A percentile compares a stretch with the other conserved stretches of the same genome.
These are phyloP conservation scores for Arabidopsis lyrata DNA, from an alignment of 441 rosid genomes.

Conservation along the genomic window DNA sequence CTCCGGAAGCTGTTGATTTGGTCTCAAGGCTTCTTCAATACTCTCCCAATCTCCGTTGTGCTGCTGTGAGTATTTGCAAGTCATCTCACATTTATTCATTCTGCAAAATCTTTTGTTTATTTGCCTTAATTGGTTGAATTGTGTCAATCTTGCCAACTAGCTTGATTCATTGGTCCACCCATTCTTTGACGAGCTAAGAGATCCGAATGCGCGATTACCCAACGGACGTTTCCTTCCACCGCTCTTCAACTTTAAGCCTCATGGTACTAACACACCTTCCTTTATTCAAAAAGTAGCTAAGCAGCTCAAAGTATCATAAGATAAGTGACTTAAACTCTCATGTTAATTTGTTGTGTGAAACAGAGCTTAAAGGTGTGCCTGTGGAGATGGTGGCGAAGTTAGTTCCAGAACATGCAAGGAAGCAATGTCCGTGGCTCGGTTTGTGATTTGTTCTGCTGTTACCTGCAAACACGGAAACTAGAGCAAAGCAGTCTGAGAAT, in stretches of 20 bases:
- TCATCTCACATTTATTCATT: slow-evolving; percentile 9
- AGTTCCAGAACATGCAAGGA: slow-evolving; percentile 91
- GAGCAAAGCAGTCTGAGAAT: slow-evolving; percentile 31
- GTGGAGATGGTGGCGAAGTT: slow-evolving; percentile 70
- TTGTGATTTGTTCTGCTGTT: slow-evolving; percentile 50
- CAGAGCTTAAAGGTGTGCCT: slow-evolving; percentile 88
- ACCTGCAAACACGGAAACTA: slow-evolving; percentile 37
- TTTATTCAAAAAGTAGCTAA: neutral
- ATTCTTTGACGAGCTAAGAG: slow-evolving; percentile 92
- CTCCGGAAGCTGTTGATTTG: slow-evolving; percentile 95
- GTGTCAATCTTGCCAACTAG: slow-evolving; percentile 47
- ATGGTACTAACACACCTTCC: slow-evolving; percentile 53
- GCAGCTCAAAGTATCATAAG: slow-evolving; percentile 9
- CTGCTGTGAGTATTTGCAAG: slow-evolving; percentile 71
- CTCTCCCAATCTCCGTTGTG: slow-evolving; percentile 92
- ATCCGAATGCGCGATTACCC: slow-evolving; percentile 73
- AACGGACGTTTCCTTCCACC: slow-evolving; percentile 95
- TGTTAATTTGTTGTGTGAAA: slow-evolving; percentile 16
- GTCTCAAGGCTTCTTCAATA: slow-evolving; percentile 93
- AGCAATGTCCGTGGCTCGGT: slow-evolving; percentile 76
- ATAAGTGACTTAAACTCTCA: neutral
- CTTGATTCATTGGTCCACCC: slow-evolving; percentile 87
- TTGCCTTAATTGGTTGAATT: slow-evolving; percentile 31
- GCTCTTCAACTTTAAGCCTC: slow-evolving; percentile 82
- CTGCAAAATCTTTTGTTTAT: neutral